A percentile compares a stretch with the other conserved stretches of the same genome.
These are phyloP conservation scores for Botryotinia calthae DNA, from an alignment of 2,329 filamentous ascomycete genomes.

Conservation along the genomic window DNA sequence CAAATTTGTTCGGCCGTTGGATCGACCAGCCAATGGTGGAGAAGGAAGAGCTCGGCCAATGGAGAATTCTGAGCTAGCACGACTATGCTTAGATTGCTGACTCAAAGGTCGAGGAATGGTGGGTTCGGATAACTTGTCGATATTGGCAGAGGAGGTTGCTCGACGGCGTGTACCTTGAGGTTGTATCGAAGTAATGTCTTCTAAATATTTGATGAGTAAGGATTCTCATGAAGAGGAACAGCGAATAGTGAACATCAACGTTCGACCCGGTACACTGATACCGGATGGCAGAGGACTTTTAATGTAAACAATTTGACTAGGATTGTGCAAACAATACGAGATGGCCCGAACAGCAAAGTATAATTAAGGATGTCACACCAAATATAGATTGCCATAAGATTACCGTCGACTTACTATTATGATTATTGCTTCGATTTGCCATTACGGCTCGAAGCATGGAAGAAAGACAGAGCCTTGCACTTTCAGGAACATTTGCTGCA, in stretches of 20 bases:
- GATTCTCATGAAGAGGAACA: not conserved
- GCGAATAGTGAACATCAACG: not conserved
- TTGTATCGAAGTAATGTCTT: conserved; percentile 5
- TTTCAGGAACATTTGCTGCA: conserved; percentile 67
- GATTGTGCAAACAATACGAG: not conserved
- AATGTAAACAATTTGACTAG: conserved; percentile 5
- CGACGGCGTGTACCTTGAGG: conserved; percentile 50
- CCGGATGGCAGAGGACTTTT: not conserved
- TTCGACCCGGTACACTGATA: not conserved
- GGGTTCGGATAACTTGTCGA: conserved; percentile 54
- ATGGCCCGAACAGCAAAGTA: conserved; percentile 4
- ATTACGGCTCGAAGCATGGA: conserved; percentile 72
- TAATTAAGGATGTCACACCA: conserved; percentile 21
- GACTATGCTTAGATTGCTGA: conserved; percentile 64
- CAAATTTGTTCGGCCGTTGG: conserved; percentile 38
- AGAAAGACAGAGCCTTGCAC: conserved; percentile 71
- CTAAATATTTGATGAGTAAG: conserved; percentile 4
- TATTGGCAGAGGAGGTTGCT: conserved; percentile 60
- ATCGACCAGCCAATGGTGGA: conserved; percentile 42
- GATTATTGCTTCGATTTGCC: conserved; percentile 46
- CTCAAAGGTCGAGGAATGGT: conserved; percentile 53
- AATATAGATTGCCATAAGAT: conserved; percentile 8
- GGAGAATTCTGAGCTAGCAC: conserved; percentile 69
- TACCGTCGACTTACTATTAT: conserved; percentile 57
- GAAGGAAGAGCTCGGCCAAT: conserved; percentile 53